These are phyloP conservation scores for Diaporthe ampelina DNA, from an alignment of 2,329 filamentous ascomycete species.

Conservation along the genomic window DNA sequence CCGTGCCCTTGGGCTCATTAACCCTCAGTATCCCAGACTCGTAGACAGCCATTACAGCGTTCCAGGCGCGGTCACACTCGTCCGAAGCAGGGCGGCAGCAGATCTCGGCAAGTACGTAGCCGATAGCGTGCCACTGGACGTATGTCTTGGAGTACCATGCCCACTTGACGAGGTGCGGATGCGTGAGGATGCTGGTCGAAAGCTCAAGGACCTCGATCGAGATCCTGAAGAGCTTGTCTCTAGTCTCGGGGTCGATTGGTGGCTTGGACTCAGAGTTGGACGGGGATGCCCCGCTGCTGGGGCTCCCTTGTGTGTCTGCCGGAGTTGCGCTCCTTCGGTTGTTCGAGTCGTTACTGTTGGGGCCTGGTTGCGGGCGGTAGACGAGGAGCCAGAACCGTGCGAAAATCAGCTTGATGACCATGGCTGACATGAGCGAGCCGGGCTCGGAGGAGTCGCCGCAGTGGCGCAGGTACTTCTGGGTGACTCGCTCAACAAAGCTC, in stretches of 20 bases:
- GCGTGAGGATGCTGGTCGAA: constrained; percentile 72
- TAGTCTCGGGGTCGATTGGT: constrained; percentile 49
- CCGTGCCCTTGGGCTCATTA: neutral
- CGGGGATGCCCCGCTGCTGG: neutral
- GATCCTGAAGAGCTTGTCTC: constrained; percentile 78
- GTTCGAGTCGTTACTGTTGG: neutral
- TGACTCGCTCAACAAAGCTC: constrained; percentile 21
- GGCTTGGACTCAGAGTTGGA: too few relatives aligned
- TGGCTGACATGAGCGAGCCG: neutral
- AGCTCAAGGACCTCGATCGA: constrained; percentile 80
- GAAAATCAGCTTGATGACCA: constrained; percentile 30
- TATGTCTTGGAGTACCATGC: constrained; percentile 66
- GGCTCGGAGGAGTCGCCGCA: constrained; percentile 34
- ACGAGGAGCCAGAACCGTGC: constrained; percentile 37
- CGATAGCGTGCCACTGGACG: constrained; percentile 65
- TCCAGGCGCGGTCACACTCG: constrained; percentile 65
- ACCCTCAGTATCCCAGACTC: neutral
- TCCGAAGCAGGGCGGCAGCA: constrained; percentile 63
- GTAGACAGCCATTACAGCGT: constrained; percentile 51
- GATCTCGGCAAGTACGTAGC: constrained; percentile 63
- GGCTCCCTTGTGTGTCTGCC: neutral
- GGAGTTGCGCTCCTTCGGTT: neutral
- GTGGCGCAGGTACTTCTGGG: constrained; percentile 16
- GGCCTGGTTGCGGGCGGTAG: neutral
- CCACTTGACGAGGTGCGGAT: constrained; percentile 68